Evolutionary conservation across 140 eudicot genomes (phyloP).

Genomic region (Anethum foeniculum): DNA sequence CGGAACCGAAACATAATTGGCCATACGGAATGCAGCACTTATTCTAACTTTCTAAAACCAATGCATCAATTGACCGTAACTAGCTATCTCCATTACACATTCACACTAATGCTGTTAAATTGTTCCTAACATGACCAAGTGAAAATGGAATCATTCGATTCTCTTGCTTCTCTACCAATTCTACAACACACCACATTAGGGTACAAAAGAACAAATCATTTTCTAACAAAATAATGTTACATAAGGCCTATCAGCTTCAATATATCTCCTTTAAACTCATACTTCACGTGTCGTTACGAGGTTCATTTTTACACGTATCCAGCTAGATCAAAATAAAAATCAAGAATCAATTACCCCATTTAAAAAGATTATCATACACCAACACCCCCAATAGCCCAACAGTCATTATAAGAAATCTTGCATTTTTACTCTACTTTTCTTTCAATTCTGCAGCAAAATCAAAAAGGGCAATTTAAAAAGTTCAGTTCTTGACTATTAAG

Average conservation of each 20-base stretch:
- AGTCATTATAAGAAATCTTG: background rate
- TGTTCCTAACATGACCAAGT: slow-evolving; percentile 4
- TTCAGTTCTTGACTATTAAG: background rate
- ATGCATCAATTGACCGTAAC: background rate
- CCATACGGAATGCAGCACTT: background rate
- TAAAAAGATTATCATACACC: background rate
- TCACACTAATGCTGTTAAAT: background rate
- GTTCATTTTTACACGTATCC: background rate
- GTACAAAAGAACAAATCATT: background rate
- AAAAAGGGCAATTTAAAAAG: background rate
- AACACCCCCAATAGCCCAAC: background rate
- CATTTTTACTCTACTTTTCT: background rate
- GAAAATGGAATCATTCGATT: background rate
- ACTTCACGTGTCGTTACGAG: background rate
- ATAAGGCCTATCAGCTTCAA: background rate
- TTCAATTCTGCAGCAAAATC: background rate
- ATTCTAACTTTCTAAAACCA: background rate
- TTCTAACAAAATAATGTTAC: background rate
- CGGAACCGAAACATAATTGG: background rate
- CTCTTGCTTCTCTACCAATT: background rate
- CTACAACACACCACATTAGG: too few species aligned
- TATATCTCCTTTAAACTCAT: background rate
- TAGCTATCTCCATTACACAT: background rate
- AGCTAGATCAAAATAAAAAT: background rate
- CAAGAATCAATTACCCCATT: background rate